Percentiles rank a stretch among this genome's conserved stretches.
Evolutionary conservation across 352 stramenopile genomes (phyloP).

Genomic region (Globisporangium paroecandrum): DNA sequence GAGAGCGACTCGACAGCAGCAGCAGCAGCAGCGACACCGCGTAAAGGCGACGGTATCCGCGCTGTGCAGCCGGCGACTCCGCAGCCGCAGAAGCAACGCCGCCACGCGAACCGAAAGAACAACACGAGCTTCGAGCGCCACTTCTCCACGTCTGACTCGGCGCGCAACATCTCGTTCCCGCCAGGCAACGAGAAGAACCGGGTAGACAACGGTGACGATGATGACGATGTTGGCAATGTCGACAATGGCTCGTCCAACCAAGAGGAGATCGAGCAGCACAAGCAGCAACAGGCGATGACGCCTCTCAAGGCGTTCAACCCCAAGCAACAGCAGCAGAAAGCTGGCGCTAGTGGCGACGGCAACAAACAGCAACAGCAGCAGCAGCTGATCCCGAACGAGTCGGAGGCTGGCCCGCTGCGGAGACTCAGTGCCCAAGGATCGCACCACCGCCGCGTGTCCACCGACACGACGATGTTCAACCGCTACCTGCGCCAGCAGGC

Average conservation of each 20-base stretch:
- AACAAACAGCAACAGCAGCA: conserved; percentile 10
- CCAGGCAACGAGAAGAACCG: conserved; percentile 27
- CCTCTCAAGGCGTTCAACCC: conserved; percentile 15
- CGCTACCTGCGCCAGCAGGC: conserved; percentile 55
- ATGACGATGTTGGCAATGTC: conserved; percentile 21
- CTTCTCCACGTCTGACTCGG: conserved; percentile 20
- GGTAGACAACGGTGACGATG: not conserved
- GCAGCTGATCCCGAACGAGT: conserved; percentile 25
- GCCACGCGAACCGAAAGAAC: conserved; percentile 21
- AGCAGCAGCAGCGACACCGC: not conserved
- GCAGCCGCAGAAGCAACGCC: conserved; percentile 37
- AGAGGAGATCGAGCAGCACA: conserved; percentile 20
- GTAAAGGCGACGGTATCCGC: conserved; percentile 3
- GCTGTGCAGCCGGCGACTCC: conserved; percentile 36
- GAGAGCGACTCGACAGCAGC: not conserved
- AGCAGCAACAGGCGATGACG: conserved; percentile 2
- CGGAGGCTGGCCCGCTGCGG: conserved; percentile 51
- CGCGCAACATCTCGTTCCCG: conserved; percentile 18
- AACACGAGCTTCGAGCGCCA: conserved; percentile 26
- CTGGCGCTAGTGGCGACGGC: not conserved
- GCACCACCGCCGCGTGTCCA: conserved; percentile 70
- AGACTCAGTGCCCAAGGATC: conserved; percentile 46
- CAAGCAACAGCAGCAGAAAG: conserved; percentile 18
- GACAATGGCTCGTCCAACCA: conserved; percentile 27
- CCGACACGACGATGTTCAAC: conserved; percentile 68